Percentiles rank a stretch among this genome's conserved stretches.
These are phyloP conservation scores for Pichia sporocuriosa DNA, from an alignment of 805 yeast genomes.

Conservation along the genomic window DNA sequence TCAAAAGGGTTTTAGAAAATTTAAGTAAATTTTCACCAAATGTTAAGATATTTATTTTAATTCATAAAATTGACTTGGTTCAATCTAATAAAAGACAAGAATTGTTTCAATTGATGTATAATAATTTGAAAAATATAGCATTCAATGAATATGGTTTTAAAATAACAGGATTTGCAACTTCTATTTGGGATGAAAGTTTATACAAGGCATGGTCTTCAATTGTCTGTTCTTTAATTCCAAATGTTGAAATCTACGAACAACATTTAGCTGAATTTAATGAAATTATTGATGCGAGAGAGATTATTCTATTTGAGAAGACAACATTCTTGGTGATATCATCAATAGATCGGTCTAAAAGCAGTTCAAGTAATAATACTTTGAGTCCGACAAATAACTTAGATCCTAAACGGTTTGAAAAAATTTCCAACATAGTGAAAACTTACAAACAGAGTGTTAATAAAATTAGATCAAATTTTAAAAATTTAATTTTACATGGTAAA, in stretches of 20 bases:
- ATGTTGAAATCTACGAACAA: slow-evolving; percentile 72
- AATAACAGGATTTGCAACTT: slow-evolving; percentile 83
- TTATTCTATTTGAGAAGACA: slow-evolving; percentile 85
- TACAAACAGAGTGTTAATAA: slow-evolving; percentile 89
- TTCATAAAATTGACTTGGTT: slow-evolving; percentile 95
- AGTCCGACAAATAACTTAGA: slow-evolving; percentile 39
- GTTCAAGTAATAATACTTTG: slow-evolving; percentile 9
- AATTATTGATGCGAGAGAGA: slow-evolving; percentile 78
- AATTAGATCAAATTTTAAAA: slow-evolving; percentile 76
- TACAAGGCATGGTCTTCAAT: slow-evolving; percentile 97
- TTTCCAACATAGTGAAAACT: slow-evolving; percentile 87
- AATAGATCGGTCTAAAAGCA: slow-evolving; percentile 30
- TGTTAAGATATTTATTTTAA: slow-evolving; percentile 83
- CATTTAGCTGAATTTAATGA: slow-evolving; percentile 67
- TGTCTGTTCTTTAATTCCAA: slow-evolving; percentile 91
- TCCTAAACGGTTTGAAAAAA: slow-evolving; percentile 90
- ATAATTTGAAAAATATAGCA: slow-evolving; percentile 68
- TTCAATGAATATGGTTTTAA: slow-evolving; percentile 51
- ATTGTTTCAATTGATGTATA: slow-evolving; percentile 78
- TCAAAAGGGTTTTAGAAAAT: slow-evolving; percentile 74
- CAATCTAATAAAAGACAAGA: slow-evolving; percentile 81
- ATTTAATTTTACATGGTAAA: slow-evolving; percentile 58
- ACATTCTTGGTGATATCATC: slow-evolving; percentile 80
- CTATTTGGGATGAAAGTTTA: slow-evolving; percentile 94
- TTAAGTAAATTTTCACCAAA: slow-evolving; percentile 79